A percentile compares a stretch with the other conserved stretches of the same genome.
Conservation (phyloP, 371 early-diverging fungal species). For the Dipsacomyces acuminosporus region DNA sequence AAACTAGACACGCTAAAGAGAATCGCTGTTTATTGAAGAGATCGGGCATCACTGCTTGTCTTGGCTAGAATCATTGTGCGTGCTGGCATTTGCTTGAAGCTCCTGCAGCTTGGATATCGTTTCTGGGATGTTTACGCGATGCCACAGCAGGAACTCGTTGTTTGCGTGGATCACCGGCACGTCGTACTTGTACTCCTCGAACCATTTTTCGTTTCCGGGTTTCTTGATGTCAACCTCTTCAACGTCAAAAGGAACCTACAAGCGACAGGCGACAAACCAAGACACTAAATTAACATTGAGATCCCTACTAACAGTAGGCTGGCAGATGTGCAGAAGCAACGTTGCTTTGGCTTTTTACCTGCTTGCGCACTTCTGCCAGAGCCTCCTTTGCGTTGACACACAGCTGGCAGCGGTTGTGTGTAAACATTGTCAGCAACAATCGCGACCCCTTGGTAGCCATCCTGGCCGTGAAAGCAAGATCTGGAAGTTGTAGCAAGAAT, state of each 20-base stretch:
- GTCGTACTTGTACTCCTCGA: constrained; percentile 49
- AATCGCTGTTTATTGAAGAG: no score
- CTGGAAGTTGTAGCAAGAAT: no score
- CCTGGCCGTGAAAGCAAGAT: no score
- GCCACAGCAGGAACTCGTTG: constrained; percentile 44
- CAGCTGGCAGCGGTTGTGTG: constrained; percentile 46
- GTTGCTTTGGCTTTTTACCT: constrained; percentile 11
- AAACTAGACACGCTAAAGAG: no score
- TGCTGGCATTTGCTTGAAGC: constrained; percentile 1
- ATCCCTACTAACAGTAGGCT: no score
- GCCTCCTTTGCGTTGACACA: constrained; percentile 45
- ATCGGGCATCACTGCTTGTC: no score
- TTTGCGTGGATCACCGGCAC: constrained; percentile 47
- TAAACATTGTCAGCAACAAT: constrained; percentile 45
- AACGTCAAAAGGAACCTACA: constrained; percentile 32
- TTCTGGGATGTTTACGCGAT: constrained; percentile 39
- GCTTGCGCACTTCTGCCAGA: constrained; percentile 29
- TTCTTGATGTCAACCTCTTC: constrained; percentile 45
- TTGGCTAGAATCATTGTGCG: no score
- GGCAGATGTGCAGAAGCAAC: no score
- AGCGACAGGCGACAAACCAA: background rate
- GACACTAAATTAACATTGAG: background rate
- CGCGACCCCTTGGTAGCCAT: constrained; percentile 5
- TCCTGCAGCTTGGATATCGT: constrained; percentile 35
- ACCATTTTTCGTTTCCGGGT: constrained; percentile 46